Evolutionary conservation across 306 rosid species (phyloP), one percentile per base, ranked within the genome.

Genomic region (Alnus rubra): DNA sequence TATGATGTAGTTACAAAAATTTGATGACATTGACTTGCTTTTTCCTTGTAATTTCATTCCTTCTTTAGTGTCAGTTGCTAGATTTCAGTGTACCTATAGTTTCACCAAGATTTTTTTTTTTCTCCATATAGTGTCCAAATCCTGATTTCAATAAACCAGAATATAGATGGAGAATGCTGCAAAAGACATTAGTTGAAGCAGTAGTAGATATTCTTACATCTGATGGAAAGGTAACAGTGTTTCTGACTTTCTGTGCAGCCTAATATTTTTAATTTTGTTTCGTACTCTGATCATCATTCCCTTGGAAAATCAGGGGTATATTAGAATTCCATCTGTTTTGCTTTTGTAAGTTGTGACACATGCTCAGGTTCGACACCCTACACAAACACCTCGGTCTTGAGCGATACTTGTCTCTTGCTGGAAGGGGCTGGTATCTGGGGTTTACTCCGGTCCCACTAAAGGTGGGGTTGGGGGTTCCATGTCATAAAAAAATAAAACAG

Each of bases 151-250:
- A 86, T 76, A 87, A 92, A 76, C 97, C 96, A 55, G 92, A 88
- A 74, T 82, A 91, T 82, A 89, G 98, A 87, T 95, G 98, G 98
- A 90, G 98, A 69, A 91, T 95, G 96, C 80, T 95, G 83, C 97
- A 86, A 80, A 90, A 90, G 82, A 72, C 92, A 68, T 83, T 94
- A 82, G 86, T 90, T 10, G 98, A 94, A 86, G 93, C 98, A 58
- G 79, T 91, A 60, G 84, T 83, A 53, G 97, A 88, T 76, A 87
- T 89, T 77, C 93, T 94, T 60, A 74, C 88, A 58, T 69, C 74
- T 72, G 49, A 81, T 65, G 98, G 98, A 58, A 89, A 91, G 97
- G 98, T 92, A 86, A 75, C 13, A 52, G 50, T 37, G 58, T 23
- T 23, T 23, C 28, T 23, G 28, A 23, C 28, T 74, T 76, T 80